Base-by-base conservation (phyloP, 805 yeast species). In the Millerago galiae region DNA sequence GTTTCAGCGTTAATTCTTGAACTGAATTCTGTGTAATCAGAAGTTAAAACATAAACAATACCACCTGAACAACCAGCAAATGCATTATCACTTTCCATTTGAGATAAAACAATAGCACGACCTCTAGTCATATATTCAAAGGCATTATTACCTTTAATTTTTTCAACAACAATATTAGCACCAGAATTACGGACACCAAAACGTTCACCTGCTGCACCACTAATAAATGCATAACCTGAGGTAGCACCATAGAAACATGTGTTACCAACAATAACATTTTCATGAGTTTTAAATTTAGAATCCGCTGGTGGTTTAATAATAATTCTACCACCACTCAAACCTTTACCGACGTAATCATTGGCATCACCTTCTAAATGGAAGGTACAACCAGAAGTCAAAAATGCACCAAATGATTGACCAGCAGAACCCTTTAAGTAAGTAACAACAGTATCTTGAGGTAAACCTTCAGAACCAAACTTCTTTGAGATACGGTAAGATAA, bases 121-220 rank as follows among this genome's bases (percentile, higher is more conserved):
- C 99, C 99, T 64, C 99, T 98, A 54, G 98, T 90, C 99, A 91
- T 91, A 70, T 91, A 91, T 69, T 91, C 99, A 70, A 97, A 91
- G 40, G 99, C 99, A 64, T 91, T 97, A 65, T 91, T 96, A 71
- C 99, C 99, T 50, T 86, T 82, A 45, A 68, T 60, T 60, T 96
- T 96, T 67, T 91, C 99, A 52, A 88, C 89, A 48, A 93, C 97
- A 50, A 95, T 93, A 43, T 83, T 83, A 34, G 98, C 98, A 66
- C 99, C 99, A 26, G 98, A 93, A 76, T 91, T 91, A 72, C 99
- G 85, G 46, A 91, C 99, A 15, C 95, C 96, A 64, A 91, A 91
- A 66, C 99, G 81, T 72, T 91, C 99, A 50, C 99, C 98, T 33
- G 96, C 98, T 65, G 90, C 80, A 75, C 99, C 99, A 53, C 96